Conservation (phyloP, 441 rosid species). For the Pelargonium australe region DNA sequence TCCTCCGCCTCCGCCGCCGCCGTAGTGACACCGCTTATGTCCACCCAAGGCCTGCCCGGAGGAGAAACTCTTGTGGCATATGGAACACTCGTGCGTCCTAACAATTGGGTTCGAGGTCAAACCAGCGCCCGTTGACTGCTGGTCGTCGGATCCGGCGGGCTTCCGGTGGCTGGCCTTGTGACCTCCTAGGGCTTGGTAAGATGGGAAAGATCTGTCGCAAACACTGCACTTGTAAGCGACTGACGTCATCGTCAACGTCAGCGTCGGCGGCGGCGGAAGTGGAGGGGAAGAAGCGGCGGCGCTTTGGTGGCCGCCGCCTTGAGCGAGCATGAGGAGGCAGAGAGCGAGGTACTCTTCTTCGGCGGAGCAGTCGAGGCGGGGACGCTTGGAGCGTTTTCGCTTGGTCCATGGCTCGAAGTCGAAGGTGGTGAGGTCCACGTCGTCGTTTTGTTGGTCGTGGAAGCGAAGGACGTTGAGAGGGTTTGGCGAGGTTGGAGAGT, state of each 20-base stretch:
- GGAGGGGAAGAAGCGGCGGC: neutral
- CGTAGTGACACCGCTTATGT: constrained; percentile 27
- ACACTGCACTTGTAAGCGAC: no score
- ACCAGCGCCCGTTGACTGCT: neutral
- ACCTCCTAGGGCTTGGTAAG: no score
- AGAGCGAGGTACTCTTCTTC: constrained; percentile 19
- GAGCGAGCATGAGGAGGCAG: constrained; percentile 22
- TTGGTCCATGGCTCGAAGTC: constrained; percentile 1
- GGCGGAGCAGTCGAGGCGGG: neutral
- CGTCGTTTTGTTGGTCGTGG: neutral
- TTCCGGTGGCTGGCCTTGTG: constrained; percentile 10
- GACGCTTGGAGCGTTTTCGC: constrained; percentile 10
- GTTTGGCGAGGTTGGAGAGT: constrained; percentile 11
- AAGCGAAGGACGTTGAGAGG: neutral
- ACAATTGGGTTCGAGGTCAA: neutral
- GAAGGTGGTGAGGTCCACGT: neutral
- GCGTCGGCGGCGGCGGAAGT: no score
- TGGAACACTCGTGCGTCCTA: constrained; percentile 15
- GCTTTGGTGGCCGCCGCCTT: constrained; percentile 2
- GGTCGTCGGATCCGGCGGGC: neutral
- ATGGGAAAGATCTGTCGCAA: no score
- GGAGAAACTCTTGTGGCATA: constrained; percentile 20
- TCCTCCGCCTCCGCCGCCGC: constrained; percentile 16
- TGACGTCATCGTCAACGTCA: no score
- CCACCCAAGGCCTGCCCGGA: constrained; percentile 26